Evolutionary conservation across 306 rosid genomes (phyloP).

Genomic region (Castanea sativa): DNA sequence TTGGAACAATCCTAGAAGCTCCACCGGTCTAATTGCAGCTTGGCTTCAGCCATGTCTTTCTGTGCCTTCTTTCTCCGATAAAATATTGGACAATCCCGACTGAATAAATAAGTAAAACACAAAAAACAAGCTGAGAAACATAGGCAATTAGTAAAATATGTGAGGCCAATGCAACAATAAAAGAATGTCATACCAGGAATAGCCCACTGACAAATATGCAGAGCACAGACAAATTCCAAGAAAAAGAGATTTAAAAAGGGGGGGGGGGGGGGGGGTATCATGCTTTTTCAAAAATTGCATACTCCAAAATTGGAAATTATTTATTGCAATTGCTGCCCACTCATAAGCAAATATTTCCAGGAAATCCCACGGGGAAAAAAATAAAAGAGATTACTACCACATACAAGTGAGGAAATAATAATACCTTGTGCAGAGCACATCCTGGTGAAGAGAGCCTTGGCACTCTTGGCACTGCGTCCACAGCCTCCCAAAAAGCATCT

Average conservation of each 20-base stretch:
- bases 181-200: background rate
- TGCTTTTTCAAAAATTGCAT: background rate
- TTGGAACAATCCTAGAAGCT: slow-evolving; percentile 45
- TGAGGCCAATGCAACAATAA: background rate
- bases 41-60: slow-evolving; percentile 98
- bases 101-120: slow-evolving; percentile 30
- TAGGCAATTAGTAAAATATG: background rate
- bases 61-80: slow-evolving; percentile 93
- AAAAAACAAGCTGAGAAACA: background rate
- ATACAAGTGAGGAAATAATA: slow-evolving; percentile 14
- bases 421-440: slow-evolving; percentile 98
- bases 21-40: slow-evolving; percentile 83
- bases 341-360: slow-evolving; percentile 1
- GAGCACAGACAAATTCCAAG: background rate
- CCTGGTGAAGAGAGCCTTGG: slow-evolving; percentile 98
- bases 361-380: slow-evolving; percentile 1
- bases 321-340: background rate
- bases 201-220: background rate
- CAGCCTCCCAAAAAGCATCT: slow-evolving; percentile 84
- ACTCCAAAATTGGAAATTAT: background rate
- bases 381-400: slow-evolving; percentile 3
- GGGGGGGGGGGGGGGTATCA: background rate
- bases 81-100: slow-evolving; percentile 98
- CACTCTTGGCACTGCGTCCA: slow-evolving; percentile 99
- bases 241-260: background rate